Evolutionary conservation across 257 asterid species (phyloP).

Genomic region (Lycium barbarum): DNA sequence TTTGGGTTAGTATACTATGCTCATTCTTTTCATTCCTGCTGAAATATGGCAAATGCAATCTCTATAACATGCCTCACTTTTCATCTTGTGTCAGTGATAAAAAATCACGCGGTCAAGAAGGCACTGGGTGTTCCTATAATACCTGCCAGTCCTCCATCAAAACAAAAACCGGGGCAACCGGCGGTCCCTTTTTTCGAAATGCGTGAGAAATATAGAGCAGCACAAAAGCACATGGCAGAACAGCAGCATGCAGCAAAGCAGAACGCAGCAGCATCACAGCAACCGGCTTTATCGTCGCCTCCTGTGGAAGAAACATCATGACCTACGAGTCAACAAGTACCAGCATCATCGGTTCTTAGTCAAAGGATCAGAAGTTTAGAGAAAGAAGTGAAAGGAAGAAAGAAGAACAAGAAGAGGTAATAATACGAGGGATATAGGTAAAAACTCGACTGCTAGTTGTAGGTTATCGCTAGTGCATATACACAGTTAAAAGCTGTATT

Average conservation of each 20-base stretch:
- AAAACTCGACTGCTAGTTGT: constrained; percentile 8
- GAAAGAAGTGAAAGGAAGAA: constrained; percentile 82
- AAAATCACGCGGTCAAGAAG: constrained; percentile 66
- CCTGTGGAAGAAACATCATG: constrained; percentile 45
- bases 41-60: constrained; percentile 2
- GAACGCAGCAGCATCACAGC: constrained; percentile 46
- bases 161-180: constrained; percentile 58
- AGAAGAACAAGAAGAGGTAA: constrained; percentile 75
- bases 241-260: constrained; percentile 36
- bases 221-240: constrained; percentile 49
- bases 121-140: constrained; percentile 66
- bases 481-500: constrained; percentile 16
- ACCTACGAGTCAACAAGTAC: constrained; percentile 41
- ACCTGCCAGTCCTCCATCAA: constrained; percentile 51
- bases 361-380: constrained; percentile 72
- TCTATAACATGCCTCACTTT: neutral
- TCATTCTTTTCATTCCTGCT: constrained; percentile 10
- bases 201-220: constrained; percentile 61
- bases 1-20: constrained; percentile 56
- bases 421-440: neutral
- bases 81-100: constrained; percentile 53
- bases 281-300: constrained; percentile 46
- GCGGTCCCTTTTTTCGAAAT: constrained; percentile 65
- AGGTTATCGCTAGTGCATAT: constrained; percentile 16
- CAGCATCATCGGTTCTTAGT: constrained; percentile 58